These are phyloP conservation scores for Nemania abortiva DNA, from an alignment of 2,329 filamentous ascomycete genomes.

Conservation along the genomic window DNA sequence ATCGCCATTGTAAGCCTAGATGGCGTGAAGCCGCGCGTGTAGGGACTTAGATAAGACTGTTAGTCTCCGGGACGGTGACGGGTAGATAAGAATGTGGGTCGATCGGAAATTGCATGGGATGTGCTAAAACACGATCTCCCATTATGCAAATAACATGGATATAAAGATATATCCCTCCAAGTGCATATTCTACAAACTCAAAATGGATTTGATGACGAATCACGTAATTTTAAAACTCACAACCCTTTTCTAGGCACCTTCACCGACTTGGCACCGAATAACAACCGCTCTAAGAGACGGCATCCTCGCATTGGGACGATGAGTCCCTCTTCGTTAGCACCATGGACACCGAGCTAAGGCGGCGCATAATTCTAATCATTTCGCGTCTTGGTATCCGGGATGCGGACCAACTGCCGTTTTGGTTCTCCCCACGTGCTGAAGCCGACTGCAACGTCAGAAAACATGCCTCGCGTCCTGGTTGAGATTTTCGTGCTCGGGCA, in stretches of 20 bases:
- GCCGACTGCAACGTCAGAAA: background rate
- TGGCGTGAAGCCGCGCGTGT: conserved; percentile 28
- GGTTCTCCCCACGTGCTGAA: conserved; percentile 14
- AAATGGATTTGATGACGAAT: too few species aligned
- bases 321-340: background rate
- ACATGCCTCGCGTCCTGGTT: background rate
- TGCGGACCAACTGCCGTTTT: conserved; percentile 15
- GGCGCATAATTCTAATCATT: background rate
- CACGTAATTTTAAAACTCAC: background rate
- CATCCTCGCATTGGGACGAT: background rate
- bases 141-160: too few species aligned
- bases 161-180: too few species aligned
- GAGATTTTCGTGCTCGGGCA: background rate
- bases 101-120: too few species aligned
- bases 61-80: too few species aligned
- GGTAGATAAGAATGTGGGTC: too few species aligned
- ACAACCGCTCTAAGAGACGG: background rate
- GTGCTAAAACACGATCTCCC: too few species aligned
- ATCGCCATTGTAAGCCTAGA: conserved; percentile 34
- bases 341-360: background rate
- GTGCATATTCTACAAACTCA: too few species aligned
- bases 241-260: background rate
- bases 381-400: conserved; percentile 19
- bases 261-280: background rate
- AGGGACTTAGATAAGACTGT: background rate